Evolutionary conservation across 768 basidiomycete species (phyloP), one percentile per base, ranked within the genome.

Genomic region (Aureoboletus auriporus): DNA sequence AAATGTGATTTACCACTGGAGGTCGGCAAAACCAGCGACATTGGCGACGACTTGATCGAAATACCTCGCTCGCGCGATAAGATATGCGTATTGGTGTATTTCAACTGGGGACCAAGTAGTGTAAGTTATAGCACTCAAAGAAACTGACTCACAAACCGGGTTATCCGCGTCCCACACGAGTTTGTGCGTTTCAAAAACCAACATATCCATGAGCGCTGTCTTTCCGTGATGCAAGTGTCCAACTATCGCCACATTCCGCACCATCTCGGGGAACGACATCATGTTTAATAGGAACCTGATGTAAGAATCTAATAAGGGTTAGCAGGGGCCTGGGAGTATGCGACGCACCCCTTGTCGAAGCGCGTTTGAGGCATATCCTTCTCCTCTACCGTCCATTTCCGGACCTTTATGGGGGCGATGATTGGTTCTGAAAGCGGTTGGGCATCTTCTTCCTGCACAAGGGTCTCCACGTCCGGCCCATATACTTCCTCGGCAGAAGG

Each of bases 151-250:
- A 75, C 83, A 62, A 52, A 95, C 93, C 59, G 85, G 84, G 58
- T 81, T 77, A 69, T 97, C 95, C 13, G 91, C 83, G 60, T 97
- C 91, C 89, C 94, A 96, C 7, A 83, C 76, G 49, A 99, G 72
- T 67, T 93, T 92, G 69, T 99, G 96, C 0, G 96, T 99, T 70
- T 98, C 93, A 56, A 91, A 88, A 7, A 94, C 84, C 50, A 99
- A 79, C 92, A 97, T 97, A 66, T 99, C 96, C 80, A 99, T 74
- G 41, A 99, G 73, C 1, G 92, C 86, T 0, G 96, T 97, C 73
- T 99, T 99, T 59, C 96, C 96, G 61, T 99, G 96, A 62, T 99
- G 96, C 42, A 99, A 70, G 62, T 98, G 95, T 12, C 96, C 96
- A 13, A 94, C 94, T 14, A 99, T 79, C 44, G 93, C 93, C 26